Percentiles rank a stretch among this genome's conserved stretches.
Evolutionary conservation across 306 rosid genomes (phyloP).

Genomic region (Quercus variabilis): DNA sequence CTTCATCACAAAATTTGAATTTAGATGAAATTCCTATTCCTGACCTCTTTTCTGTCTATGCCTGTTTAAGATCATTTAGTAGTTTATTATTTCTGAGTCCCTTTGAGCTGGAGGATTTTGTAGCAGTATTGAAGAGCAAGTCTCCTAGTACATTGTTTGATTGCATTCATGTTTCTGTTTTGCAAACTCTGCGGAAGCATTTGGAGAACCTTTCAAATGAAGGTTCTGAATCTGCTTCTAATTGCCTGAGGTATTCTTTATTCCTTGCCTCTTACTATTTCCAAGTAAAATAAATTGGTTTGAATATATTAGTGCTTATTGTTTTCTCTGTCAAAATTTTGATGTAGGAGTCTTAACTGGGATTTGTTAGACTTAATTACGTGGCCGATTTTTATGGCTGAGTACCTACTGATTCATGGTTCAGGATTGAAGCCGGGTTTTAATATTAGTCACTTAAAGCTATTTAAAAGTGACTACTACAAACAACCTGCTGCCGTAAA

Average conservation of each 20-base stretch:
- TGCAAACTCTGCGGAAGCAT: constrained; percentile 79
- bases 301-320: constrained; percentile 10
- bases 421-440: constrained; percentile 59
- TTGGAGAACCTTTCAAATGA: constrained; percentile 84
- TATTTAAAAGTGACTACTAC: constrained; percentile 66
- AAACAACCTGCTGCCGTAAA: constrained; percentile 61
- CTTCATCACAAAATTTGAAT: constrained; percentile 70
- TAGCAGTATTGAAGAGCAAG: constrained; percentile 56
- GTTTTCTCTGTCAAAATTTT: constrained; percentile 21
- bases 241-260: constrained; percentile 68
- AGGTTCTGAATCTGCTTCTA: constrained; percentile 79
- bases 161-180: constrained; percentile 72
- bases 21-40: constrained; percentile 71
- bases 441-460: constrained; percentile 45
- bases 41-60: constrained; percentile 79
- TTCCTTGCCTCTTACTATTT: constrained; percentile 2
- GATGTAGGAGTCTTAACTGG: constrained; percentile 89
- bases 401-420: constrained; percentile 75
- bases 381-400: constrained; percentile 93
- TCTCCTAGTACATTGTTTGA: constrained; percentile 70
- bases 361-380: constrained; percentile 82
- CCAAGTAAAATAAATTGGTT: constrained; percentile 23
- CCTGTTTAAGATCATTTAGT: constrained; percentile 88
- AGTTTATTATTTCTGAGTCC: constrained; percentile 86
- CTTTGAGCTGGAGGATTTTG: constrained; percentile 89